Percentiles rank a stretch among this genome's conserved stretches.
These are phyloP conservation scores for Jatropha multifida DNA, from an alignment of 441 rosid species.

Conservation along the genomic window DNA sequence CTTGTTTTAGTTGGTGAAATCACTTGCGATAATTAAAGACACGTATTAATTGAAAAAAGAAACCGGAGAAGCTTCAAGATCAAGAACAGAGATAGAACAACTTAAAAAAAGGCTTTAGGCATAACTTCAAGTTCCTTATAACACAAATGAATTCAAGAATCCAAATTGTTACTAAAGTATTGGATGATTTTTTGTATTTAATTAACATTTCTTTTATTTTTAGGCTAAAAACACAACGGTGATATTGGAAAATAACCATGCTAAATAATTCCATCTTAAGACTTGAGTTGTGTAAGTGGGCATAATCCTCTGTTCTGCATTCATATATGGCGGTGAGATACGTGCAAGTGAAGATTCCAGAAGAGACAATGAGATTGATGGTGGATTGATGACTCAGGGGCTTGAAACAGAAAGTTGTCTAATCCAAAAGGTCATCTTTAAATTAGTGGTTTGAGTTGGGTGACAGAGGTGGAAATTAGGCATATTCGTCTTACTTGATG, in stretches of 20 bases:
- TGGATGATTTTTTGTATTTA: neutral
- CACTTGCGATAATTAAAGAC: too few species aligned
- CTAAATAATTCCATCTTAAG: neutral
- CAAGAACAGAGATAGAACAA: too few species aligned
- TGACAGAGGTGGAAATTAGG: neutral
- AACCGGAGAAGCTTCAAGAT: too few species aligned
- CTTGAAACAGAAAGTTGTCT: neutral
- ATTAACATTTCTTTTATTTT: neutral
- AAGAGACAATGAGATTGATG: neutral
- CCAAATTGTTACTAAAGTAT: too few species aligned
- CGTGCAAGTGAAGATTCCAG: neutral
- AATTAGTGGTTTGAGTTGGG: slow-evolving; percentile 5
- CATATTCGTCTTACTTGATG: neutral
- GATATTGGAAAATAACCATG: neutral
- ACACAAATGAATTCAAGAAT: too few species aligned
- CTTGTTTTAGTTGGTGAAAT: too few species aligned
- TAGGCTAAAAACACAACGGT: too few species aligned
- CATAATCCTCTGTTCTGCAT: neutral
- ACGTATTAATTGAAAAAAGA: too few species aligned
- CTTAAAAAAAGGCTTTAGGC: too few species aligned
- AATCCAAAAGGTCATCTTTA: slow-evolving; percentile 1
- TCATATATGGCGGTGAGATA: neutral
- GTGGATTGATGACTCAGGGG: slow-evolving; percentile 14
- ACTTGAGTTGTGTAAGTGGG: neutral
- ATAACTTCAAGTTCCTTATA: too few species aligned